Percentiles rank a stretch among this genome's conserved stretches.
phyloP scores from a whole-genome alignment of 192 early-diverging fungal genomes.

The Rhizophagus sp. region DNA sequence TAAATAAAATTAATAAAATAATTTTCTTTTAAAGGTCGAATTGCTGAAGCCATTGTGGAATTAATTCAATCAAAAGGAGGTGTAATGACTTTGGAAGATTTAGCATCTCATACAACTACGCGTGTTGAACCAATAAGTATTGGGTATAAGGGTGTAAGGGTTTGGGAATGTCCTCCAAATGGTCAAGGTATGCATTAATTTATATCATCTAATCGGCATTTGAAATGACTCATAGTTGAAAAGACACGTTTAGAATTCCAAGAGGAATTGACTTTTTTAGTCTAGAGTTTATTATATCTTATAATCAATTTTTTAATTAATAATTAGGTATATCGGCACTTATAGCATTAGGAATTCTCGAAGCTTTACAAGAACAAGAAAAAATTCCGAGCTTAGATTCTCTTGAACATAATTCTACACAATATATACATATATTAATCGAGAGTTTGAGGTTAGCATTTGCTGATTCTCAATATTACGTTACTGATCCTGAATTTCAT shows the following conservation, averaged over 20 bases:
- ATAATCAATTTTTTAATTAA: background rate
- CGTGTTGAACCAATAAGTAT: constrained; percentile 61
- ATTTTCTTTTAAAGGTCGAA: constrained; percentile 40
- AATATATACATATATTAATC: constrained; percentile 68
- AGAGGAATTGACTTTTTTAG: no score
- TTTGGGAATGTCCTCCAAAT: constrained; percentile 79
- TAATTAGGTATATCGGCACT: constrained; percentile 63
- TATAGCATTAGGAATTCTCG: constrained; percentile 68
- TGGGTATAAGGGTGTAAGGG: constrained; percentile 56
- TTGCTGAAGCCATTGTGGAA: constrained; percentile 68
- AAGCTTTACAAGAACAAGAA: constrained; percentile 49
- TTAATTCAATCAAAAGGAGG: constrained; percentile 54
- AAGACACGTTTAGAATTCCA: no score
- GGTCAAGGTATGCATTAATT: constrained; percentile 44
- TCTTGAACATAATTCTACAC: constrained; percentile 55
- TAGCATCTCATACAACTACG: constrained; percentile 54
- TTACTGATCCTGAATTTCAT: constrained; percentile 64
- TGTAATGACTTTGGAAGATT: constrained; percentile 65
- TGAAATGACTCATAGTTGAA: no score
- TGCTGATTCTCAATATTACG: constrained; percentile 67
- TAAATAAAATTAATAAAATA: background rate
- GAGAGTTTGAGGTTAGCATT: constrained; percentile 75
- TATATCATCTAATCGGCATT: background rate
- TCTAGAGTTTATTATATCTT: no score
- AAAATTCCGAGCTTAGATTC: constrained; percentile 39